Evolutionary conservation across 352 stramenopile genomes (phyloP).

Genomic region (Albugo candida): DNA sequence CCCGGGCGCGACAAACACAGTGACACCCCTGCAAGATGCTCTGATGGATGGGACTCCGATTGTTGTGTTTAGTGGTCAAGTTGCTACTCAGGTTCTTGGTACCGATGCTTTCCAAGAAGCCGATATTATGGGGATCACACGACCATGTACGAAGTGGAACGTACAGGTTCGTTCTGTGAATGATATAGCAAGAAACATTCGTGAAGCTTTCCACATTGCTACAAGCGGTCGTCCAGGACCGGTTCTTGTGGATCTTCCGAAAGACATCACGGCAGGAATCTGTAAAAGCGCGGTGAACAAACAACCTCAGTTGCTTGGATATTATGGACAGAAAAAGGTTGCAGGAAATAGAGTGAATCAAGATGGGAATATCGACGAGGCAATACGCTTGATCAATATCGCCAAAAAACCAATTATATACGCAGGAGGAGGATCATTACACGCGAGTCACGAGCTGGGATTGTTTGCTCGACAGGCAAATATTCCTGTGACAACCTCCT

Average conservation of each 20-base stretch:
- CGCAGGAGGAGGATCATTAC: conserved; percentile 79
- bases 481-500: conserved; percentile 89
- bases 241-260: conserved; percentile 90
- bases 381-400: conserved; percentile 81
- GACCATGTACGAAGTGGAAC: conserved; percentile 91
- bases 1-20: conserved; percentile 86
- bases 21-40: conserved; percentile 86
- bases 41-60: conserved; percentile 91
- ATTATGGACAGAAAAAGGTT: conserved; percentile 74
- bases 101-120: conserved; percentile 87
- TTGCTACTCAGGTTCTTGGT: conserved; percentile 80
- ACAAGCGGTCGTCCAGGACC: conserved; percentile 85
- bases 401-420: conserved; percentile 92
- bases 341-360: conserved; percentile 64
- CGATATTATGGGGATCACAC: conserved; percentile 69
- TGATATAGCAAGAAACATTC: conserved; percentile 87
- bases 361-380: conserved; percentile 43
- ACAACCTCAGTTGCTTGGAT: conserved; percentile 60
- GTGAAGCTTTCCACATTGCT: conserved; percentile 91
- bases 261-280: conserved; percentile 82
- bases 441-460: conserved; percentile 77
- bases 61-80: conserved; percentile 87
- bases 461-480: conserved; percentile 82
- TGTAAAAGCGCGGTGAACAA: conserved; percentile 51
- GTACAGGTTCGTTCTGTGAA: conserved; percentile 91